Base-by-base conservation (phyloP, 108 stramenopile species). In the Aurantiochytrium sp. region DNA sequence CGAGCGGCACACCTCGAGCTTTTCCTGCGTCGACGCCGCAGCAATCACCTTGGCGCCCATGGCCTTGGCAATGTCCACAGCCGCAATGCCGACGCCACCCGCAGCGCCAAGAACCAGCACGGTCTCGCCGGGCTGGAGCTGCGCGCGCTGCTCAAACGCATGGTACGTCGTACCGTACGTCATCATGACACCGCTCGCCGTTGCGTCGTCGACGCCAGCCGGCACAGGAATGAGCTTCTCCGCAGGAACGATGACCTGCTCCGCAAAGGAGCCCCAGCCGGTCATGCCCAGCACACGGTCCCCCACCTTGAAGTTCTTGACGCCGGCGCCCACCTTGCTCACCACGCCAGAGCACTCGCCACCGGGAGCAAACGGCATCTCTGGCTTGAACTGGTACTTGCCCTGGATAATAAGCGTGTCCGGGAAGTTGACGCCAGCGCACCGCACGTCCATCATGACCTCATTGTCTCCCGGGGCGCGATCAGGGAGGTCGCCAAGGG, bases 31-130 rank as follows among this genome's bases (percentile, higher is more conserved):
- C 8, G 90, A 90, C 29, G 91, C 91, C 5, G 91, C 91, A 43
- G 91, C 91, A 49, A 92, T 92, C 5, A 92, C 91, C 44, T 42
- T 92, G 19, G 91, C 91, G 64, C 91, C 91, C 45, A 83, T 83
- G 49, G 76, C 76, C 51, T 83, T 83, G 49, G 76, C 76, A 23
- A 47, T 53, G 45, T 83, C 76, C 0, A 91, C 89, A 29, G 91
- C 91, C 18, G 91, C 91, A 18, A 92, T 72, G 6, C 91, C 91
- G 21, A 92, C 91, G n/a, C 91, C 91, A 1, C 91, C 91, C 8
- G 91, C 91, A 21, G 91, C 91, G 25, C 91, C 91, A 5, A 91
- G 89, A 16, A 92, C 87, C 25, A 92, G 90, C 5, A 92, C 91
- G 25, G 91, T 88, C 59, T 92, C 91, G 42, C 91, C 91, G 14